Evolutionary conservation across 2,329 filamentous ascomycete genomes (phyloP).

Genomic region (Ceratocystis cubensis): DNA sequence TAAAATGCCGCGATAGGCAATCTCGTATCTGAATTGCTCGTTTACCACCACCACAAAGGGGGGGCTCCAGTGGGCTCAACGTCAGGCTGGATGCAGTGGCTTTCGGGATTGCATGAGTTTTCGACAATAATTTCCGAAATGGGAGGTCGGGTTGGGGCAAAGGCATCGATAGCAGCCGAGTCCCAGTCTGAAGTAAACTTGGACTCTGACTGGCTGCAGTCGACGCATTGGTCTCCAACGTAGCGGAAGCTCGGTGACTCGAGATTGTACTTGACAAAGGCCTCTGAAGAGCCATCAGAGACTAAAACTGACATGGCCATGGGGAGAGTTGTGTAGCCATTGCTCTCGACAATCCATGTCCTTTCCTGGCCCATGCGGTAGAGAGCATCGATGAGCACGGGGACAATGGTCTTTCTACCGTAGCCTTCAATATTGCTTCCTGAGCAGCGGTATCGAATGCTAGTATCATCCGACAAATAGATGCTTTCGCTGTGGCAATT

Average conservation of each 20-base stretch:
- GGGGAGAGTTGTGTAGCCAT: constrained; percentile 10
- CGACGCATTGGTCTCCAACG: constrained; percentile 11
- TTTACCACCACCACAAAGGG: constrained; percentile 14
- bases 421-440: constrained; percentile 11
- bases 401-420: constrained; percentile 12
- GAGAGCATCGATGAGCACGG: constrained; percentile 13
- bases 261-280: constrained; percentile 8
- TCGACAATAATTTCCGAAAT: constrained; percentile 2
- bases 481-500: constrained; percentile 11
- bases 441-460: constrained; percentile 15
- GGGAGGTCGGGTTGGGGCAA: background rate
- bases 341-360: constrained; percentile 2
- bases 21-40: background rate
- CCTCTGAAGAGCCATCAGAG: constrained; percentile 11
- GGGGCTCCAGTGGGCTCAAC: background rate
- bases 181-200: constrained; percentile 6
- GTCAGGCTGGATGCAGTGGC: constrained; percentile 6
- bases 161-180: background rate
- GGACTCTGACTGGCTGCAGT: background rate
- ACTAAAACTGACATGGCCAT: constrained; percentile 10
- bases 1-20: background rate
- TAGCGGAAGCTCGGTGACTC: background rate
- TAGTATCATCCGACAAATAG: background rate
- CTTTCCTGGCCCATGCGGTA: constrained; percentile 12
- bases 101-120: constrained; percentile 8